Base-by-base conservation (phyloP, 768 basidiomycete genomes). In the Phaeolepiota aurea region DNA sequence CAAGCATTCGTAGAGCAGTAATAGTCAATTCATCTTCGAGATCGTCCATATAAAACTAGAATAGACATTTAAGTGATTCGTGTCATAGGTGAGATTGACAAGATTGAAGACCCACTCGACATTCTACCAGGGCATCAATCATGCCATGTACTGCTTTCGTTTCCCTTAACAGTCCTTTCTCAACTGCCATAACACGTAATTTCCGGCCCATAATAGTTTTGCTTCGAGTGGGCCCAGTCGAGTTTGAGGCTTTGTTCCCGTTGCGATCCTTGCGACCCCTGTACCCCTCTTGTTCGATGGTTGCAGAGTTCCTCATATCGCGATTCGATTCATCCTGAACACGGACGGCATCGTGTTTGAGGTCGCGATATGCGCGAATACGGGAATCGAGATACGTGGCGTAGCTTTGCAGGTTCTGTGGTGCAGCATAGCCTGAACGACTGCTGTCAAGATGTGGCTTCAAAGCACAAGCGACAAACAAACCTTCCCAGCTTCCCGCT, bases 321-420 rank as follows among this genome's bases (percentile, higher is more conserved):
- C 92, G 80, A 56, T 97, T 97, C 3, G 77, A 76, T 61, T 99
- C 96, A 1, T 89, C 81, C 64, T 98, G 94, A 3, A 94, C 92
- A 16, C 84, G 76, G 30, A 99, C 79, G 14, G 90, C 84, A 55
- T 99, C 96, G 49, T 98, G 93, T 50, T 92, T 90, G 44, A 98
- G 69, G 43, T 93, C 89, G 36, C 77, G 76, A 63, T 87, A 99
- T 1, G 88, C 82, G 15, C 74, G 79, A 50, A 98, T 92, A 31
- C 96, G 76, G 18, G 82, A 68, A 52, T 97, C 89, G 20, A 98
- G 76, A 58, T 98, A 99, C 23, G 68, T 63, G 1, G 92, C 88
- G 52, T 98, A 99, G 52, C 79, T 71, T 50, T 85, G 79, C 25
- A 98, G 65, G 59, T 91, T 96, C 55, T 88, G 74, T 3, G 91